Conservation (phyloP, 257 asterid species). For the Primulina tabacum region DNA sequence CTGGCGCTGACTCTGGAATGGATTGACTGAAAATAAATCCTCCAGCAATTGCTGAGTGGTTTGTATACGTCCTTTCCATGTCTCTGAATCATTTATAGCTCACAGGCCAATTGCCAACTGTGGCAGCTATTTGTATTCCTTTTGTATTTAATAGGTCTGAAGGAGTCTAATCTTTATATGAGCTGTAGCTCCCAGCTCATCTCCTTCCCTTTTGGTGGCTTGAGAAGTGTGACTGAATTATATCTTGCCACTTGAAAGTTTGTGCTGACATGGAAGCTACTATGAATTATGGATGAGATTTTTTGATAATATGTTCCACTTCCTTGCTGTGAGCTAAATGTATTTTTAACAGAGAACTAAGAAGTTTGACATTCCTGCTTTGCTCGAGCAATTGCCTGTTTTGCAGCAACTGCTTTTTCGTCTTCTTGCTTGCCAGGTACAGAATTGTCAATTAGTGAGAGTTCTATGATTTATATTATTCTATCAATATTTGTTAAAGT, state of each 20-base stretch:
- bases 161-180: constrained; percentile 12
- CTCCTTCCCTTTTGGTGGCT: not conserved
- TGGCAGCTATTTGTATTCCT: not conserved
- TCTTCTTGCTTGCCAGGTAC: constrained; percentile 70
- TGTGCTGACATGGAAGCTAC: constrained; percentile 8
- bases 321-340: constrained; percentile 11
- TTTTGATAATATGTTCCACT: not conserved
- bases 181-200: not conserved
- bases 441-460: constrained; percentile 3
- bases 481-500: constrained; percentile 6
- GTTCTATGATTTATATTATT: not conserved
- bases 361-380: constrained; percentile 45
- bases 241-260: not conserved
- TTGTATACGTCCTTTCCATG: not conserved
- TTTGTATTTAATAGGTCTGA: not conserved
- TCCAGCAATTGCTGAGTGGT: not conserved
- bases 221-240: not conserved
- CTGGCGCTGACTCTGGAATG: not conserved
- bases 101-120: not conserved
- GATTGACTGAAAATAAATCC: not conserved
- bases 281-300: constrained; percentile 4
- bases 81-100: not conserved
- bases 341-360: constrained; percentile 50
- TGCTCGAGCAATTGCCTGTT: constrained; percentile 64
- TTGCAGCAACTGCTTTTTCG: constrained; percentile 75